These are phyloP conservation scores for Aegilops bicornis DNA, from an alignment of 176 grass and related monocot species.

Conservation along the genomic window DNA sequence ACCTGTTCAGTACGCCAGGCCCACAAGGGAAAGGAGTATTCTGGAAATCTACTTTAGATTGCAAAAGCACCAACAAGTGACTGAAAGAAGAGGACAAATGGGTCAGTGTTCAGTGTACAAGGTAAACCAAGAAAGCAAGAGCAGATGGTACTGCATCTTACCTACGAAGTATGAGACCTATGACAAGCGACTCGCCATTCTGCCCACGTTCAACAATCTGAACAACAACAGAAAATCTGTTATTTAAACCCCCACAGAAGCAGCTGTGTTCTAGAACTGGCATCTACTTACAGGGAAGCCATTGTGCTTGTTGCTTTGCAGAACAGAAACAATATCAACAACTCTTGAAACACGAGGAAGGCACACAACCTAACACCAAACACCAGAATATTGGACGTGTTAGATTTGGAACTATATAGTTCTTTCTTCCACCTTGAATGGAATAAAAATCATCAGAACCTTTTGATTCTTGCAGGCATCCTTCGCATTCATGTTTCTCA, in stretches of 20 bases:
- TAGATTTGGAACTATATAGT: slow-evolving; percentile 21
- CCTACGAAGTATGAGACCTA: slow-evolving; percentile 98
- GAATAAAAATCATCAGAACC: slow-evolving; percentile 41
- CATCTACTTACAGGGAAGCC: slow-evolving; percentile 82
- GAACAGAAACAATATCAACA: slow-evolving; percentile 67
- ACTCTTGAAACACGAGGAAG: slow-evolving; percentile 80
- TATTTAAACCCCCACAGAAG: background rate
- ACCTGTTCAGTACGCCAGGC: slow-evolving; percentile 83
- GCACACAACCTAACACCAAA: slow-evolving; percentile 60
- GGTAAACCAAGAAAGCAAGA: slow-evolving; percentile 19
- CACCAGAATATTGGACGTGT: slow-evolving; percentile 25
- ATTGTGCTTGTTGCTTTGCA: slow-evolving; percentile 85
- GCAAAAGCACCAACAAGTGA: slow-evolving; percentile 92
- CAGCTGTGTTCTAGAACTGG: slow-evolving; percentile 1
- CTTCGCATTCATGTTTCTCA: slow-evolving; percentile 87
- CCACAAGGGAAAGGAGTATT: slow-evolving; percentile 91
- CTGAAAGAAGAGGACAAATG: slow-evolving; percentile 40
- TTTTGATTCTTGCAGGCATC: slow-evolving; percentile 94
- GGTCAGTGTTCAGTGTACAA: slow-evolving; percentile 13
- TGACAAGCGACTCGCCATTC: slow-evolving; percentile 85
- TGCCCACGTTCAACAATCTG: slow-evolving; percentile 85
- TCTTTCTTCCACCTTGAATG: slow-evolving; percentile 16
- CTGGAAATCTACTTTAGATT: slow-evolving; percentile 98
- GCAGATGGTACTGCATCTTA: slow-evolving; percentile 20
- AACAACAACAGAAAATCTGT: background rate